Percentiles rank a stretch among this genome's conserved stretches.
Conservation (phyloP, 2,329 filamentous ascomycete species). For the Diaporthe caulivora region DNA sequence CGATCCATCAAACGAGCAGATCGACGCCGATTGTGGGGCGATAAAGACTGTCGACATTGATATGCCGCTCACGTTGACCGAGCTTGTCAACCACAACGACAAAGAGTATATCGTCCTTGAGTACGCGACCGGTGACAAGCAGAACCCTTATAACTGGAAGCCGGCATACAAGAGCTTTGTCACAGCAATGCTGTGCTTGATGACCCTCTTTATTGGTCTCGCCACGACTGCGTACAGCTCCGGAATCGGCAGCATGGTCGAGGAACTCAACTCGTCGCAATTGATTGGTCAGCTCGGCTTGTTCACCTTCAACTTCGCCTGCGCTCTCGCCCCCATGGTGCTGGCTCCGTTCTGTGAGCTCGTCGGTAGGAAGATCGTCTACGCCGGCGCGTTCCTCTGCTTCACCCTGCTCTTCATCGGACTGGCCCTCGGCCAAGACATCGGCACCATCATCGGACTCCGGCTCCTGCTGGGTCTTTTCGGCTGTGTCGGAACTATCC, state of each 20-base stretch:
- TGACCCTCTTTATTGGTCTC: constrained; percentile 66
- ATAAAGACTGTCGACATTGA: constrained; percentile 60
- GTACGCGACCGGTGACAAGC: constrained; percentile 58
- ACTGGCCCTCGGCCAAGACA: constrained; percentile 60
- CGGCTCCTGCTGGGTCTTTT: constrained; percentile 61
- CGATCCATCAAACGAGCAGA: constrained; percentile 48
- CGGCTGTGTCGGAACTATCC: constrained; percentile 62
- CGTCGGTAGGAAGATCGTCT: constrained; percentile 60
- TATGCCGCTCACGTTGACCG: constrained; percentile 60
- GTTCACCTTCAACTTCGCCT: constrained; percentile 63
- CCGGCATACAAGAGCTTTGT: constrained; percentile 58
- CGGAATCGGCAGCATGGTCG: constrained; percentile 59
- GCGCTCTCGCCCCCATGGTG: constrained; percentile 60
- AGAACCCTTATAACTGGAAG: constrained; percentile 66
- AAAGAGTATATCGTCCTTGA: constrained; percentile 59
- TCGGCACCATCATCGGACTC: constrained; percentile 60
- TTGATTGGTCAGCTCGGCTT: constrained; percentile 62
- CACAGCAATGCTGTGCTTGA: constrained; percentile 60
- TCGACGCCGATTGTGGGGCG: constrained; percentile 50
- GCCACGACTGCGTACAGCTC: constrained; percentile 66
- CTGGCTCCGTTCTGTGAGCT: constrained; percentile 63
- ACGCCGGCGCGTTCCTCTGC: constrained; percentile 58
- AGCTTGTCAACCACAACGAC: constrained; percentile 55
- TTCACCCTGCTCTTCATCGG: constrained; percentile 62
- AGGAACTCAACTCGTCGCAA: constrained; percentile 55